Evolutionary conservation across 352 stramenopile species (phyloP), one percentile per base, ranked within the genome.

Genomic region (Globisporangium echinulatum): DNA sequence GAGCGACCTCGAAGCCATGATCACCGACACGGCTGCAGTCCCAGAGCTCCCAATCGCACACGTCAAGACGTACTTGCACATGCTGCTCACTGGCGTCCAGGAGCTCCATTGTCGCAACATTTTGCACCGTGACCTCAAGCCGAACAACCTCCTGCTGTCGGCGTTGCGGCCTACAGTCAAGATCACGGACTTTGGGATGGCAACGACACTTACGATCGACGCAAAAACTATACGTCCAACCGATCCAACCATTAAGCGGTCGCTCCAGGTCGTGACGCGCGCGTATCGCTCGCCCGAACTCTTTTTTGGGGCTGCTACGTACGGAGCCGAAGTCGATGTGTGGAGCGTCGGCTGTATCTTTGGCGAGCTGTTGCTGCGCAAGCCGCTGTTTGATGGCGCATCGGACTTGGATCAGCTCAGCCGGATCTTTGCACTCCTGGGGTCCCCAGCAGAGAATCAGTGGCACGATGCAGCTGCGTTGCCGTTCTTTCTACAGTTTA

Each of bases 181-280:
- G 70, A 81, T 92, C 61, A 79, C 78, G n/a, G 84, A 93, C 62
- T 90, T 93, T 64, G 84, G 84, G 42, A 89, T 93, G 82, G 84
- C 84, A 0, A 83, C 75, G 8, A 50, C 74, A 10, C 33, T 78
- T 5, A 13, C 55, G 7, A 13, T 14, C 40, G 40, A 44, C 43
- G 46, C 58, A 3, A 56, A 4, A 13, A 53, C 0, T 59, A 58
- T 48, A 56, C 57, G 25, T 65, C 58, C 11, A 66, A 72, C 6
- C 36, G 0, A 7, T 36, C 15, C 70, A 56, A 11, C 43, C 43
- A 52, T 56, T 13, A 80, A 82, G 59, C 66, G 71, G 58, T 88
- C 78, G 25, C 70, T 93, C 49, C 78, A 90, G 59, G 82, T 93
- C 36, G 74, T 92, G 13, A 92, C 82, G 48, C 70, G 80, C 14